These are phyloP conservation scores for Populus hybrid DNA, from an alignment of 441 rosid species.

Conservation along the genomic window DNA sequence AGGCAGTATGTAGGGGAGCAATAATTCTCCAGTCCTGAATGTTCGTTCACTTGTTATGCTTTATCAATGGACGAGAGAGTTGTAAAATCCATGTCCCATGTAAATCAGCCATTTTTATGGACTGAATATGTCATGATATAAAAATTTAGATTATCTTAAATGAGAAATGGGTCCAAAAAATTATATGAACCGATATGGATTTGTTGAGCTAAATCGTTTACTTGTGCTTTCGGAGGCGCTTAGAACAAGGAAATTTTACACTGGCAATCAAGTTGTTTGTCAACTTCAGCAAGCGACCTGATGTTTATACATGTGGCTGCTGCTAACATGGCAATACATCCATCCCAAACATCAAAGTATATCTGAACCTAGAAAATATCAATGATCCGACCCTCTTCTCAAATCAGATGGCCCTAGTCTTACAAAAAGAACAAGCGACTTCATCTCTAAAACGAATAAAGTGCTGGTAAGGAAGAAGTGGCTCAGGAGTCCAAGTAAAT, in stretches of 20 bases:
- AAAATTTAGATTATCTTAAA: no score
- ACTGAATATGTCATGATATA: not conserved
- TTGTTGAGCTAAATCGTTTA: not conserved
- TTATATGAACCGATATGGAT: not conserved
- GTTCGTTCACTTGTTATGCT: not conserved
- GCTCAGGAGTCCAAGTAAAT: not conserved
- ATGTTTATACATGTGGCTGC: not conserved
- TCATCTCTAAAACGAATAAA: not conserved
- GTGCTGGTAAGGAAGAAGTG: not conserved
- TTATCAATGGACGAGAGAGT: no score
- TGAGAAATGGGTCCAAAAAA: not conserved
- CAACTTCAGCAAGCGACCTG: not conserved
- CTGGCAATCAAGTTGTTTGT: not conserved
- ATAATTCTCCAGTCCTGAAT: not conserved
- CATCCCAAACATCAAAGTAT: not conserved
- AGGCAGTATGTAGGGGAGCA: no score
- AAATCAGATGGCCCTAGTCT: not conserved
- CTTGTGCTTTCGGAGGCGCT: not conserved
- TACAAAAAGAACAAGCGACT: not conserved
- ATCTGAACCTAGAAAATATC: not conserved
- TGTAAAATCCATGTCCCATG: not conserved
- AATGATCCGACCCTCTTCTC: not conserved
- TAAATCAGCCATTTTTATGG: not conserved
- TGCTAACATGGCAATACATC: not conserved
- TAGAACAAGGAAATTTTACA: not conserved